A percentile compares a stretch with the other conserved stretches of the same genome.
phyloP scores from a whole-genome alignment of 129 eudicot species.

The Calendula officinalis region DNA sequence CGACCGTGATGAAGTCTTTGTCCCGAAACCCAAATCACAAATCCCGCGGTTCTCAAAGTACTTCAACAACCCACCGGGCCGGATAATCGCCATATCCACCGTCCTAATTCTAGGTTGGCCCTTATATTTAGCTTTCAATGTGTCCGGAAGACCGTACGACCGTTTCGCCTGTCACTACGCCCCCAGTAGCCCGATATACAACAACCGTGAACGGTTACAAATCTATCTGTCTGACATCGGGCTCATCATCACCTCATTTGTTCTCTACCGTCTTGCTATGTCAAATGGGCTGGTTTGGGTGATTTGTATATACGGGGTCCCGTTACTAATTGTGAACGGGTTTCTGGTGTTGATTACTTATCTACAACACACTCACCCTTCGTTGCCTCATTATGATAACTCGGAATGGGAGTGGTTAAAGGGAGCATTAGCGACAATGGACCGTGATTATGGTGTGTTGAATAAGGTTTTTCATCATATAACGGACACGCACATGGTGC shows the following conservation, averaged over 20 bases:
- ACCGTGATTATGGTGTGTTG: constrained; percentile 48
- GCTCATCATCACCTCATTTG: constrained; percentile 8
- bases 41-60: constrained; percentile 35
- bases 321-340: constrained; percentile 39
- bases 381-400: constrained; percentile 37
- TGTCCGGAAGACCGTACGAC: constrained; percentile 47
- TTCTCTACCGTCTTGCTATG: constrained; percentile 23
- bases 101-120: constrained; percentile 47
- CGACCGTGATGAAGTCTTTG: constrained; percentile 45
- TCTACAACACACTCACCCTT: constrained; percentile 47
- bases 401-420: constrained; percentile 53
- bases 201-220: constrained; percentile 27
- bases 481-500: constrained; percentile 44
- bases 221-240: constrained; percentile 37
- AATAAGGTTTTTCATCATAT: constrained; percentile 57
- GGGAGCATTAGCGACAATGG: constrained; percentile 53
- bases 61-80: constrained; percentile 41
- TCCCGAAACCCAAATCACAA: constrained; percentile 35
- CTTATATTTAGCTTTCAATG: constrained; percentile 36
- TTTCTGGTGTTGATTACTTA: constrained; percentile 43
- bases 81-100: constrained; percentile 13
- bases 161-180: constrained; percentile 56
- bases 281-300: constrained; percentile 34
- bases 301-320: constrained; percentile 23
- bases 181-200: constrained; percentile 40